Evolutionary conservation across 1,284 basidiomycete genomes (phyloP).

Genomic region (Rhodotorula glutinis): DNA sequence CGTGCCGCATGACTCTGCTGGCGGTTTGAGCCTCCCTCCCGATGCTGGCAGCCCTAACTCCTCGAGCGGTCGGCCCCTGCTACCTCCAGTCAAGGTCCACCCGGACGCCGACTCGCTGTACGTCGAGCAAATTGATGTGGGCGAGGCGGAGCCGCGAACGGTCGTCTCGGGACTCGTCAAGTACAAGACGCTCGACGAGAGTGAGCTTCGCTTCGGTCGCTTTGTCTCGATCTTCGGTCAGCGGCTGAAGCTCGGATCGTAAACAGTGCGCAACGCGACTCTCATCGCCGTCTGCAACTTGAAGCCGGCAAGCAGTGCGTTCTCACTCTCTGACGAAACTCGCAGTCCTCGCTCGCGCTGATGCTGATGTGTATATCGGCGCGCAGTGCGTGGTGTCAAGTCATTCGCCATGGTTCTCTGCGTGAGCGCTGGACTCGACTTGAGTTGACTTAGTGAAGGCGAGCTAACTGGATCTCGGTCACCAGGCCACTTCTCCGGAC

Average conservation of each 20-base stretch:
- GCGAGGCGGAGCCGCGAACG: conserved; percentile 84
- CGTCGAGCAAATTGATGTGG: conserved; percentile 82
- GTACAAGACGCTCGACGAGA: conserved; percentile 85
- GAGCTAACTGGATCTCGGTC: background rate
- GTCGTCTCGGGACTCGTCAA: conserved; percentile 93
- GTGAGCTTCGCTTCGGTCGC: conserved; percentile 7
- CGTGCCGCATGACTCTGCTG: too few species aligned
- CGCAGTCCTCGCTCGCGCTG: background rate
- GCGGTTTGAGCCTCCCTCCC: too few species aligned
- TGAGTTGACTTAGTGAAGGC: background rate
- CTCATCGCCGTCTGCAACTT: conserved; percentile 89
- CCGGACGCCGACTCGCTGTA: conserved; percentile 59
- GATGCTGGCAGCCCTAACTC: too few species aligned
- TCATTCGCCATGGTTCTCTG: conserved; percentile 95
- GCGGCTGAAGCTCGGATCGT: background rate
- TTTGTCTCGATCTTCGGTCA: background rate
- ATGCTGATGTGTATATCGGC: background rate
- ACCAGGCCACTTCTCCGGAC: conserved; percentile 65
- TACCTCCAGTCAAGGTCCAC: conserved; percentile 74
- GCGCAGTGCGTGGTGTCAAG: conserved; percentile 81
- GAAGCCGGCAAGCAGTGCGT: conserved; percentile 73
- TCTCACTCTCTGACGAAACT: background rate
- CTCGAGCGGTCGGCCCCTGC: too few species aligned
- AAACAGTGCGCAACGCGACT: conserved; percentile 69
- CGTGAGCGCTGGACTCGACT: conserved; percentile 53